Evolutionary conservation across 179 eudicot species (phyloP).

Genomic region (Silene coronaria): DNA sequence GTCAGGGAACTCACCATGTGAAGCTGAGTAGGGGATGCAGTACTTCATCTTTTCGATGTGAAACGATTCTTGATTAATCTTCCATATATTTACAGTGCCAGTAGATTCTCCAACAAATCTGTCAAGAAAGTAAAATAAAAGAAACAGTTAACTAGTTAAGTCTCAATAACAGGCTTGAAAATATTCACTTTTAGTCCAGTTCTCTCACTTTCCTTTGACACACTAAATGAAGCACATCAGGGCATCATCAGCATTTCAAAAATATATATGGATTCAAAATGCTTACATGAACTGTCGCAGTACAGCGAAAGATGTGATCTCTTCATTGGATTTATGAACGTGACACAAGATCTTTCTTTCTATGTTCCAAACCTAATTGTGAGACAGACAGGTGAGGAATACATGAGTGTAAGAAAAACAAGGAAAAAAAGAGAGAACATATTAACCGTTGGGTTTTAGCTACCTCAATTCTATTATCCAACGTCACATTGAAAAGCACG

Average conservation of each 20-base stretch:
- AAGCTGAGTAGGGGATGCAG: constrained; percentile 66
- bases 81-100: constrained; percentile 73
- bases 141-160: not conserved
- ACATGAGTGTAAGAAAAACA: not conserved
- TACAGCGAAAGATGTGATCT: constrained; percentile 58
- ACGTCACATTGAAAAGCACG: constrained; percentile 62
- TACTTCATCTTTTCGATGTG: constrained; percentile 60
- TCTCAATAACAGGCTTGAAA: not conserved
- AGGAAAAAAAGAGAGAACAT: not conserved
- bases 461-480: constrained; percentile 76
- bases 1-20: constrained; percentile 56
- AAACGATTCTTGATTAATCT: constrained; percentile 43
- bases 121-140: constrained; percentile 14
- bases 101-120: constrained; percentile 74
- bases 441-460: not conserved
- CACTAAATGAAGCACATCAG: constrained; percentile 1
- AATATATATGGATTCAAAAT: not conserved
- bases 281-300: constrained; percentile 72
- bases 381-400: not conserved
- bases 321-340: constrained; percentile 48
- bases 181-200: not conserved
- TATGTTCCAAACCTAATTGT: constrained; percentile 75
- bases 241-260: not conserved
- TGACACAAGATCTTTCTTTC: constrained; percentile 48
- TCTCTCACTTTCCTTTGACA: not conserved